Evolutionary conservation across 306 rosid species (phyloP), one percentile per base, ranked within the genome.

Genomic region (Quercus engelmannii): DNA sequence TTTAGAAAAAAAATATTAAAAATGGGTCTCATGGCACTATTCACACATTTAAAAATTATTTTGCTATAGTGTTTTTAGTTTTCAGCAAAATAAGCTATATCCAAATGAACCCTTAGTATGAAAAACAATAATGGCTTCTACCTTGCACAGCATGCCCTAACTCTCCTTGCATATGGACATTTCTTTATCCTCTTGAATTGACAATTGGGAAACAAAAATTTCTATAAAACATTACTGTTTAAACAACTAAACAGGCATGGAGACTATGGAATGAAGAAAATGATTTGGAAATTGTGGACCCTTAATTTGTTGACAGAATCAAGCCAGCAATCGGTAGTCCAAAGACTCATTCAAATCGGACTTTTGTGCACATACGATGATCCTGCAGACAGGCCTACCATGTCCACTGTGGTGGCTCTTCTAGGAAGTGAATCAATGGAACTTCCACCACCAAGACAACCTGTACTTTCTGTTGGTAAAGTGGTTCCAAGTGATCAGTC

Each of bases 321-420:
- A 5, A 28, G 71, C 70, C 69, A 9, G 6, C 25, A 0, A 5
- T 78, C 6, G 21, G 89, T 89, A 71, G 80, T 83, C 17, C 23
- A 74, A 49, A 85, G 62, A 41, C 82, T 90, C 71, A 80, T 87
- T 69, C 88, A 85, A 4, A 82, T 91, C 56, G 90, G 88, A 56
- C 85, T 91, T 58, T 75, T 88, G 49, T 88, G 94, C 67, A 89
- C 85, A 5, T 89, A 90, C 13, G 87, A 88, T 68, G 91, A 88
- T 55, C 89, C 87, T 55, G 62, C 6, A 3, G 87, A 87, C 25
- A 77, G 91, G 58, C 92, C 91, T 71, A 80, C 91, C 17, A 90
- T 85, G 88, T 85, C 92, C 12, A 31, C 33, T 1, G 82, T 88
- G 41, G 86, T 88, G 19, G 86, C 77, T 7, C 84, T 81, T 81